Evolutionary conservation across 345 rosid species (phyloP).

Genomic region (Eutrema heterophyllum): DNA sequence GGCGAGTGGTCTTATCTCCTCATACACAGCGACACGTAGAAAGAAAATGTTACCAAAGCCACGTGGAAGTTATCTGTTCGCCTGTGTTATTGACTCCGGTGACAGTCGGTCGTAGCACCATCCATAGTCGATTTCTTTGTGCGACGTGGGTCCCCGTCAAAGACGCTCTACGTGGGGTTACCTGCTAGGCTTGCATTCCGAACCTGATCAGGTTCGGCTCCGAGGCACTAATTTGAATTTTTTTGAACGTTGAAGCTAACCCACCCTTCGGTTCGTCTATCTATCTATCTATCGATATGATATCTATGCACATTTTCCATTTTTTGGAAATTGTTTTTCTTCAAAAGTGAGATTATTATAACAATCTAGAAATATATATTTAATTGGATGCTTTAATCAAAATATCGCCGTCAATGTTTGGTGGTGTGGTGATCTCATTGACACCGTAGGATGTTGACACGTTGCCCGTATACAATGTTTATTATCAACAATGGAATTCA

Average conservation of each 20-base stretch:
- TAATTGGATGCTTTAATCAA: constrained; percentile 6
- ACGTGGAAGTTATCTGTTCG: constrained; percentile 3
- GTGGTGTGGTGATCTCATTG: constrained; percentile 23
- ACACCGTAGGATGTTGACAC: constrained; percentile 21
- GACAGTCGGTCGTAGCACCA: constrained; percentile 27
- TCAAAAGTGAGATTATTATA: neutral
- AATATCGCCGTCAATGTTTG: constrained; percentile 26
- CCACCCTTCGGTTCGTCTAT: neutral
- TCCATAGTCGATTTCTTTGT: constrained; percentile 2
- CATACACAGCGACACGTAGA: neutral
- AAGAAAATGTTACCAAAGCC: neutral
- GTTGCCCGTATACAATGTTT: constrained; percentile 22
- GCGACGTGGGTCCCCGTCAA: constrained; percentile 37
- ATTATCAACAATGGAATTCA: constrained; percentile 5
- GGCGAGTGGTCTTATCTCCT: neutral
- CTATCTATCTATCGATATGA: no score
- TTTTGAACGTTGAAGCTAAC: constrained; percentile 46
- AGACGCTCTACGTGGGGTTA: constrained; percentile 46
- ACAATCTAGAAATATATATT: neutral
- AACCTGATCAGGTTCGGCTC: constrained; percentile 31
- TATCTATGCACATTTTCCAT: neutral
- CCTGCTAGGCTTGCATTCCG: constrained; percentile 19
- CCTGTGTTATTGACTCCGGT: neutral
- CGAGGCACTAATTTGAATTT: constrained; percentile 44
- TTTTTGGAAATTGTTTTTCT: neutral